Conservation (phyloP, 208 protist species). For the Naegleria gruberi region DNA sequence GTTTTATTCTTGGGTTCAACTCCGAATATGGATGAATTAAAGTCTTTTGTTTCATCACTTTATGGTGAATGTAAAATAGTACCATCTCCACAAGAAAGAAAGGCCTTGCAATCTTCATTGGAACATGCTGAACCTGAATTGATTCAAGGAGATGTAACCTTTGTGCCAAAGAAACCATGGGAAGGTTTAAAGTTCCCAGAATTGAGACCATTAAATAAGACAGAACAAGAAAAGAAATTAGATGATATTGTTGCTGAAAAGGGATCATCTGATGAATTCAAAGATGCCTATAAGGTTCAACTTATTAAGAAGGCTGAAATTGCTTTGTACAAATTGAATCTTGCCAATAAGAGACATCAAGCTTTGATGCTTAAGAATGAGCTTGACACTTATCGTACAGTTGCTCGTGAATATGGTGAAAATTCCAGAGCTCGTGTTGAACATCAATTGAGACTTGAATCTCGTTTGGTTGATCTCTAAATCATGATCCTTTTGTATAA, state of each 20-base stretch:
- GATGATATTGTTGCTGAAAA: background rate
- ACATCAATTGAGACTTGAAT: background rate
- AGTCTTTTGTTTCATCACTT: background rate
- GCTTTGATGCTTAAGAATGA: background rate
- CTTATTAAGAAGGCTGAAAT: background rate
- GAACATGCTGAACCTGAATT: background rate
- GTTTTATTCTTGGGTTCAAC: background rate
- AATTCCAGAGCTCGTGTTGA: background rate
- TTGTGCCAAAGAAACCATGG: background rate
- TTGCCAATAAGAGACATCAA: background rate
- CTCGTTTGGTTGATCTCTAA: background rate
- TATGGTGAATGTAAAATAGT: conserved; percentile 5
- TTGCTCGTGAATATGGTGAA: background rate
- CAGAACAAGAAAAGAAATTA: background rate
- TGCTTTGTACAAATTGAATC: background rate
- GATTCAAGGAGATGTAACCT: background rate
- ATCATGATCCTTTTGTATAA: no score
- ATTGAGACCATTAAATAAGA: background rate
- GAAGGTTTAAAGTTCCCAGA: background rate
- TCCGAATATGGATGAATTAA: background rate
- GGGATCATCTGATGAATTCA: background rate
- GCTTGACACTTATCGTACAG: background rate
- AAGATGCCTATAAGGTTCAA: background rate
- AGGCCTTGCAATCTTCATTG: background rate
- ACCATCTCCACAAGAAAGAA: background rate